These are phyloP conservation scores for Pyronema omphalodes DNA, from an alignment of 495 filamentous ascomycete genomes.

Conservation along the genomic window DNA sequence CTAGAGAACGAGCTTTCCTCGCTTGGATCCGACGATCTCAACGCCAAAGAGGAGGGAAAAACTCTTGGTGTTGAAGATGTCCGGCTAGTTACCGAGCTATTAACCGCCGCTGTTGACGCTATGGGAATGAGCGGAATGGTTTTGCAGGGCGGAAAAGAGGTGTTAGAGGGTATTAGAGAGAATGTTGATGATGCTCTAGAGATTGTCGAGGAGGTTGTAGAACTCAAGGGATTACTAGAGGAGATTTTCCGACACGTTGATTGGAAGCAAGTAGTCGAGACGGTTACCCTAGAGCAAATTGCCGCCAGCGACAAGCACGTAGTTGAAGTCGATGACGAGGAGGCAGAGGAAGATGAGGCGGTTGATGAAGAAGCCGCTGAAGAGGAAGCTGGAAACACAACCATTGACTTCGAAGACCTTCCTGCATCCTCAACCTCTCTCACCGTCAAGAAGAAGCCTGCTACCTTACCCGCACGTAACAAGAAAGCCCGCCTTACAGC, in stretches of 20 bases:
- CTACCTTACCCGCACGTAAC: neutral
- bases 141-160: conserved; percentile 9
- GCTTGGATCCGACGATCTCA: neutral
- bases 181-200: conserved; percentile 18
- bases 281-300: neutral
- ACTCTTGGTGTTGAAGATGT: conserved; percentile 16
- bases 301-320: neutral
- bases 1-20: conserved; percentile 16
- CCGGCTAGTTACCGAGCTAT: conserved; percentile 15
- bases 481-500: neutral
- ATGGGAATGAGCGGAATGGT: conserved; percentile 18
- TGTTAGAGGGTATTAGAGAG: conserved; percentile 7
- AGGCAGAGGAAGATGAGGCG: neutral
- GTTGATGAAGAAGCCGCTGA: neutral
- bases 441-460: conserved; percentile 1
- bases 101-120: conserved; percentile 17
- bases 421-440: neutral
- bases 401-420: neutral
- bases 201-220: conserved; percentile 17
- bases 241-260: conserved; percentile 22
- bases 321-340: neutral
- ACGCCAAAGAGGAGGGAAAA: neutral
- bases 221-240: conserved; percentile 19
- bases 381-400: neutral
- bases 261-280: conserved; percentile 2